Base-by-base conservation (phyloP, 2,329 filamentous ascomycete species). In the Fusarium buxicola region DNA sequence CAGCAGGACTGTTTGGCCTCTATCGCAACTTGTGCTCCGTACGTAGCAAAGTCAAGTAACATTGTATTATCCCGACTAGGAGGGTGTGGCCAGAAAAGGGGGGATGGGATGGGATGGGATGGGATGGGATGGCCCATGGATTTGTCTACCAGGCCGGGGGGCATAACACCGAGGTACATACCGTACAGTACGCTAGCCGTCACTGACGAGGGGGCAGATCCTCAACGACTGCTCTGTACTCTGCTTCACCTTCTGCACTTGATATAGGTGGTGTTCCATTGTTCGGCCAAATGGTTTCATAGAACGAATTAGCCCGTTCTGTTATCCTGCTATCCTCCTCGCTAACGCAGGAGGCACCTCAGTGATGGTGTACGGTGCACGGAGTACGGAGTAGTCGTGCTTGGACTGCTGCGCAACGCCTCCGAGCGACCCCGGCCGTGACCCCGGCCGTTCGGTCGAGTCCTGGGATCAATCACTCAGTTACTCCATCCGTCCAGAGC, bases 11-110 rank as follows among this genome's bases (percentile, higher is more conserved):
- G 32, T 28, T 41, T 40, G 52, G 38, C 48, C 31, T 60, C 53
- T 62, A 60, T 31, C 31, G 43, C 34, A 13, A 18, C n/a, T n/a
- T n/a, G n/a, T 41, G 41, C 31, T 58, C 34, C 30, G 28, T 58
- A 35, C n/a, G 32, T 27, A 31, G 38, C 51, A 30, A n/a, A 49
- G 16, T 27, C 34, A 18, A 45, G 25, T 32, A 25, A 41, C 56
- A 49, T 34, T 49, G 16, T 15, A 31, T 38, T 30, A 27, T 25
- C 8, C 18, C 34, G 28, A 52, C 40, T 21, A 40, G 39, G 35
- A 63, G 39, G 55, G 51, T 55, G 59, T 64, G 55, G 63, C 44
- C 47, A 49, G 47, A 58, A 49, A 69, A 67, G 58, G 58, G 65
- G 65, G 65, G 50, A 39, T n/a, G n/a, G n/a, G n/a, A n/a, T n/a